Conservation (phyloP, 192 early-diverging fungal genomes). For the Jimgerdemannia lactiflua region DNA sequence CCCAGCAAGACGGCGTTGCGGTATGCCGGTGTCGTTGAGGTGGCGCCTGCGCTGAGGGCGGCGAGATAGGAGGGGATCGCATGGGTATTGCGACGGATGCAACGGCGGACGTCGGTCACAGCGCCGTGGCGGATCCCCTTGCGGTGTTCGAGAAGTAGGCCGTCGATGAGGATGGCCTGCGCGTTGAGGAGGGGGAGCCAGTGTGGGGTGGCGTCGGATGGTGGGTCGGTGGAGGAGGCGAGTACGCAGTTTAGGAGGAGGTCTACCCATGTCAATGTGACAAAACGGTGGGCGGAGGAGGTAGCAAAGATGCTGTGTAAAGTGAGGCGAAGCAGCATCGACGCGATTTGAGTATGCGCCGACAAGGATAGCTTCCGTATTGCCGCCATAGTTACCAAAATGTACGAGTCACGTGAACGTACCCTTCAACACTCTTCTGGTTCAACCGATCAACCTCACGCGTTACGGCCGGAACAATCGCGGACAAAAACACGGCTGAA, state of each 20-base stretch:
- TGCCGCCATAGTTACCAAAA: too few species aligned
- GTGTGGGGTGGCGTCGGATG: slow-evolving; percentile 13
- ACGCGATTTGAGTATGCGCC: background rate
- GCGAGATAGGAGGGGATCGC: slow-evolving; percentile 51
- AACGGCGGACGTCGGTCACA: slow-evolving; percentile 52
- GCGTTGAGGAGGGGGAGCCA: slow-evolving; percentile 30
- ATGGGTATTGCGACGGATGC: slow-evolving; percentile 48
- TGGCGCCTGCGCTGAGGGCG: slow-evolving; percentile 32
- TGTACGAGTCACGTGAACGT: background rate
- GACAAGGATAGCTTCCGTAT: too few species aligned
- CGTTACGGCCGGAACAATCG: slow-evolving; percentile 49
- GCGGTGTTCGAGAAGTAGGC: slow-evolving; percentile 43
- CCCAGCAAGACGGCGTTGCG: slow-evolving; percentile 59
- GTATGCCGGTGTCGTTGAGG: slow-evolving; percentile 39
- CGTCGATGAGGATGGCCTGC: slow-evolving; percentile 52
- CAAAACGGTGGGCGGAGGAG: slow-evolving; percentile 55
- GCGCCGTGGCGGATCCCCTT: slow-evolving; percentile 51
- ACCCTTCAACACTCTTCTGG: slow-evolving; percentile 44
- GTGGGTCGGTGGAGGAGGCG: background rate
- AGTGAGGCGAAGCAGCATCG: background rate
- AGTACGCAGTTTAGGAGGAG: slow-evolving; percentile 38
- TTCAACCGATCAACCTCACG: slow-evolving; percentile 46
- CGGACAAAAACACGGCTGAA: slow-evolving; percentile 47
- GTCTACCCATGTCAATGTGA: slow-evolving; percentile 64
- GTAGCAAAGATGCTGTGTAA: slow-evolving; percentile 35